Percentiles rank a stretch among this genome's conserved stretches.
Evolutionary conservation across 2,329 filamentous ascomycete genomes (phyloP).

Genomic region (Fusarium heterosporum): DNA sequence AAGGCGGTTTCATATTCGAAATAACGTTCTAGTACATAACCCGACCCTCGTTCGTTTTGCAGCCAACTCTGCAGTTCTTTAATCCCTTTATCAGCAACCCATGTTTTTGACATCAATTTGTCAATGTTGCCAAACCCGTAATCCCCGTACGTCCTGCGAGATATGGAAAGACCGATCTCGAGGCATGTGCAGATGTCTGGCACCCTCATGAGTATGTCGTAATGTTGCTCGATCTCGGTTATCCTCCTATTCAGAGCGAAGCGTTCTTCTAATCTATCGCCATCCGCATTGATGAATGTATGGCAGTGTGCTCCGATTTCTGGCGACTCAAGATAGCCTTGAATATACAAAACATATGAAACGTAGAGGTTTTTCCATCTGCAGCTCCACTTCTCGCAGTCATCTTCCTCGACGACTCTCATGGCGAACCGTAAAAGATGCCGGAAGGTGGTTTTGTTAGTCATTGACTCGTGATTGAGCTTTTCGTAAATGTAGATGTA

Average conservation of each 20-base stretch:
- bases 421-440: not conserved
- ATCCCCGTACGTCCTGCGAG: not conserved
- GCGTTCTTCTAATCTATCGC: not conserved
- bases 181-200: not conserved
- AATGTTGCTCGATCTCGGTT: not conserved
- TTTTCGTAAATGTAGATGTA: not conserved
- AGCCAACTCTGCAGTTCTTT: not conserved
- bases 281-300: too few relatives aligned
- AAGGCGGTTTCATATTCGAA: too few relatives aligned
- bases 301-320: not conserved
- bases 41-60: too few relatives aligned
- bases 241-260: not conserved
- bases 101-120: not conserved
- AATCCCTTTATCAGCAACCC: not conserved
- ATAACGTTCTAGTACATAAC: too few relatives aligned
- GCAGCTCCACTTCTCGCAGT: not conserved
- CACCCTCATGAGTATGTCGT: not conserved
- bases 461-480: not conserved
- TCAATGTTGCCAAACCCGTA: not conserved
- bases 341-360: not conserved
- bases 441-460: not conserved
- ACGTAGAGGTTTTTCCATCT: not conserved
- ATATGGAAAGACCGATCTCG: not conserved
- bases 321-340: not conserved
- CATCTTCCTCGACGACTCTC: not conserved